Base-by-base conservation (phyloP, 2,329 filamentous ascomycete species). In the Trichophyton benhamiae region DNA sequence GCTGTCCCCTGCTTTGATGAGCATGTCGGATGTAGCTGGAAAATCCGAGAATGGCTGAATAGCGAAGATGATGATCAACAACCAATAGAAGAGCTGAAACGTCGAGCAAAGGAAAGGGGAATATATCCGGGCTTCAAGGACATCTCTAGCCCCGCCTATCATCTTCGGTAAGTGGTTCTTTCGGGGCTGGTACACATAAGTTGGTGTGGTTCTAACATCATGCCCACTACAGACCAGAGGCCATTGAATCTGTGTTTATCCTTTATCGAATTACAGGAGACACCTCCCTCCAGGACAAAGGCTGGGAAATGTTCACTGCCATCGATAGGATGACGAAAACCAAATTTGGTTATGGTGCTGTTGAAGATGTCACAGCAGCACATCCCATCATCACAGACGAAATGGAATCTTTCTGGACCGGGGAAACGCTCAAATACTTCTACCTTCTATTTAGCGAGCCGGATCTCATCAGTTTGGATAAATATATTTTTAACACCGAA, bases 401-500 rank as follows among this genome's bases (percentile, higher is more conserved):
- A 66, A 91, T 92, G 88, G 87, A 95, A 76, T 91, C 87, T 69
- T 95, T 95, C 74, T 96, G 91, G 89, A 79, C 90, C 63, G 88
- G 88, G 2, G 91, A 96, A 79, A 96, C 90, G 46, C 77, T 96
- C 67, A 96, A 95, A 78, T 95, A 95, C 71, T 95, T 94, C 66
- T 96, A 90, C 72, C 73, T 96, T 61, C 79, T 95, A 58, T 96
- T 88, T 71, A 84, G 84, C 22, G 80, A 85, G 61, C 85, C 87
- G 0, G 78, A 81, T n/a, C 67, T 84, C 33, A 76, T 88, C 46
- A 86, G 79, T 68, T 71, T 89, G 68, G 87, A 90, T 70, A 80
- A 87, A 7, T 89, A 78, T 70, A 84, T 89, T 44, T 74, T 87
- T 69, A 82, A 81, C 67, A 82, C 80, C 0, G 80, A 81, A 65